phyloP scores from a whole-genome alignment of 1,139 yeast species.

The Protomyces lactucae-debilis region DNA sequence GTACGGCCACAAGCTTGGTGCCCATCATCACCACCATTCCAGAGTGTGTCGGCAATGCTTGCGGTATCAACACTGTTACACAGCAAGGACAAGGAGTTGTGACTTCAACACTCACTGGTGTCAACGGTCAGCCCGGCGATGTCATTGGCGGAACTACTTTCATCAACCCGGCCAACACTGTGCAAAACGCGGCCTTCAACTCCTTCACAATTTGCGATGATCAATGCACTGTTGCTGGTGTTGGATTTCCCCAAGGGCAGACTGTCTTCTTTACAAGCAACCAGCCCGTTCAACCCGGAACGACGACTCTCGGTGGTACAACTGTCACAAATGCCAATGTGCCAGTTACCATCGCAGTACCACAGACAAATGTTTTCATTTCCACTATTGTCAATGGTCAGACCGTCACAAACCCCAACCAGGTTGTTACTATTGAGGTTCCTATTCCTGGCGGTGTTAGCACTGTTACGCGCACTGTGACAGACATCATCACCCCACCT shows the following conservation, averaged over 20 bases:
- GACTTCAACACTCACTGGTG: not conserved
- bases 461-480: not conserved
- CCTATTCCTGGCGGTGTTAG: not conserved
- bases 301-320: conserved; percentile 13
- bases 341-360: not conserved
- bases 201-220: conserved; percentile 9
- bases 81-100: conserved; percentile 12
- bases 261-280: conserved; percentile 11
- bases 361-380: not conserved
- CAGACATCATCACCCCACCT: not conserved
- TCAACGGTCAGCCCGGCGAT: conserved; percentile 6
- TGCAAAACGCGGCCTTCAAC: conserved; percentile 4
- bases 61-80: conserved; percentile 11
- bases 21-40: conserved; percentile 23
- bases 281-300: conserved; percentile 1
- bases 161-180: conserved; percentile 13
- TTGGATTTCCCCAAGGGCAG: conserved; percentile 1
- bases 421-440: not conserved
- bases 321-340: conserved; percentile 3
- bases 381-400: not conserved
- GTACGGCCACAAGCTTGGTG: conserved; percentile 1
- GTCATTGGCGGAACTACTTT: conserved; percentile 13
- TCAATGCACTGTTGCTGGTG: conserved; percentile 12
- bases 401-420: not conserved
- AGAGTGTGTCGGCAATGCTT: conserved; percentile 6